Evolutionary conservation across 2,329 filamentous ascomycete species (phyloP).

Genomic region (Samsoniella hepiali): DNA sequence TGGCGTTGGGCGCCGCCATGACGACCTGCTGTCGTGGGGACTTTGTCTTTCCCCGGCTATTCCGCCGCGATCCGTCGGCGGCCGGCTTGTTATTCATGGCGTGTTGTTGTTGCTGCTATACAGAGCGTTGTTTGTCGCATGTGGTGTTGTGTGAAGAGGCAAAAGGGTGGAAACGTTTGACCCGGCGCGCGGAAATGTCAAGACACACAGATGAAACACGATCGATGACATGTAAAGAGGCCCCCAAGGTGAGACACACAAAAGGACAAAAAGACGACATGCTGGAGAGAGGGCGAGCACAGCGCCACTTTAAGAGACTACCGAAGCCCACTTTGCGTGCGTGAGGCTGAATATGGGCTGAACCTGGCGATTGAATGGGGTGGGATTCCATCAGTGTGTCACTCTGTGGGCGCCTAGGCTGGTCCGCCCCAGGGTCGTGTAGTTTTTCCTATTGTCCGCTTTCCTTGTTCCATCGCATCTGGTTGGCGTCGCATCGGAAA

Average conservation of each 20-base stretch:
- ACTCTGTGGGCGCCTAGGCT: background rate
- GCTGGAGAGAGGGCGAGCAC: background rate
- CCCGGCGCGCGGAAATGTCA: background rate
- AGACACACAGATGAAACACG: background rate
- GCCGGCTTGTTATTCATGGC: slow-evolving; percentile 7
- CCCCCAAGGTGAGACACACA: background rate
- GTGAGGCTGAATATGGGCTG: slow-evolving; percentile 17
- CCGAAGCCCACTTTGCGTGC: slow-evolving; percentile 10
- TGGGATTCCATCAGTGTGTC: background rate
- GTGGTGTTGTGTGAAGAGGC: no score
- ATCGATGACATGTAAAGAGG: background rate
- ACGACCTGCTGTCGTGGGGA: background rate
- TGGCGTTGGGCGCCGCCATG: background rate
- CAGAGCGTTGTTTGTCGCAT: no score
- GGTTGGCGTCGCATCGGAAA: background rate
- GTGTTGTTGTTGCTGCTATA: no score
- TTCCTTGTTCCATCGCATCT: background rate
- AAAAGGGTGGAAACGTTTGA: background rate
- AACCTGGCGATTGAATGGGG: slow-evolving; percentile 16
- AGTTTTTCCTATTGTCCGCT: slow-evolving; percentile 14
- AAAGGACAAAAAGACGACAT: background rate
- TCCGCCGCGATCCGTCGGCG: slow-evolving; percentile 7
- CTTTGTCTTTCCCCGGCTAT: slow-evolving; percentile 6
- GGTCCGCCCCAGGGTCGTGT: background rate
- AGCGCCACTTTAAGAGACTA: slow-evolving; percentile 14